Evolutionary conservation across 805 yeast species (phyloP).

Genomic region (Huiozyma naganishii): DNA sequence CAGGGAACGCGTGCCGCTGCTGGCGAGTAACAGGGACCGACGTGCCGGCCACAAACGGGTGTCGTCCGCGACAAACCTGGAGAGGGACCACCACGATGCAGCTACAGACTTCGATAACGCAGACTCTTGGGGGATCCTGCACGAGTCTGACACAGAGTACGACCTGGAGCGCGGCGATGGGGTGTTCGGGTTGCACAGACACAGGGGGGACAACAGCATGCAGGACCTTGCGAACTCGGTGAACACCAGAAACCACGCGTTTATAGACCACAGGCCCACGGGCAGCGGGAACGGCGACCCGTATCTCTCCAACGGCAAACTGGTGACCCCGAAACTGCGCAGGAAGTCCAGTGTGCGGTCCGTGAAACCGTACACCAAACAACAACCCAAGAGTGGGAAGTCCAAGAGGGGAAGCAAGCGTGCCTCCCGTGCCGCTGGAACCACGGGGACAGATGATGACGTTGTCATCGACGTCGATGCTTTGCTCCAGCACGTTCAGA

Average conservation of each 20-base stretch:
- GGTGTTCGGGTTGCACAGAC: slow-evolving; percentile 1
- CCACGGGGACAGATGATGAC: slow-evolving; percentile 7
- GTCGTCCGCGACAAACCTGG: not conserved
- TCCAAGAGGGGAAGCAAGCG: not conserved
- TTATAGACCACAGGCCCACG: slow-evolving; percentile 21
- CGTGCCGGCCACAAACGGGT: not conserved
- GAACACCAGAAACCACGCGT: slow-evolving; percentile 3
- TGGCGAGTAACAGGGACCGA: not conserved
- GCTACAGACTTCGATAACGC: slow-evolving; percentile 23
- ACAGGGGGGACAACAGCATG: not conserved
- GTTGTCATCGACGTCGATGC: slow-evolving; percentile 29
- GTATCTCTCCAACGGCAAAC: slow-evolving; percentile 2
- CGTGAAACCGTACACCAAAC: not conserved
- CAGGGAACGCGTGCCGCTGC: not conserved
- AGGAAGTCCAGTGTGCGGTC: not conserved
- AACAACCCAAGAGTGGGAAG: not conserved
- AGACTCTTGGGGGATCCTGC: slow-evolving; percentile 27
- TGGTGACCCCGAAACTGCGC: not conserved
- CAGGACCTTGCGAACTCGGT: slow-evolving; percentile 3
- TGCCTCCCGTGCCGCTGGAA: not conserved
- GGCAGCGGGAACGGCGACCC: not conserved
- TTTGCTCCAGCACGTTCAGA: slow-evolving; percentile 22
- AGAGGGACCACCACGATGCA: not conserved
- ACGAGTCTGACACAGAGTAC: slow-evolving; percentile 17
- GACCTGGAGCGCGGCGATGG: slow-evolving; percentile 7